A percentile compares a stretch with the other conserved stretches of the same genome.
Conservation (phyloP, 352 stramenopile species). For the Pythium utonaiense region DNA sequence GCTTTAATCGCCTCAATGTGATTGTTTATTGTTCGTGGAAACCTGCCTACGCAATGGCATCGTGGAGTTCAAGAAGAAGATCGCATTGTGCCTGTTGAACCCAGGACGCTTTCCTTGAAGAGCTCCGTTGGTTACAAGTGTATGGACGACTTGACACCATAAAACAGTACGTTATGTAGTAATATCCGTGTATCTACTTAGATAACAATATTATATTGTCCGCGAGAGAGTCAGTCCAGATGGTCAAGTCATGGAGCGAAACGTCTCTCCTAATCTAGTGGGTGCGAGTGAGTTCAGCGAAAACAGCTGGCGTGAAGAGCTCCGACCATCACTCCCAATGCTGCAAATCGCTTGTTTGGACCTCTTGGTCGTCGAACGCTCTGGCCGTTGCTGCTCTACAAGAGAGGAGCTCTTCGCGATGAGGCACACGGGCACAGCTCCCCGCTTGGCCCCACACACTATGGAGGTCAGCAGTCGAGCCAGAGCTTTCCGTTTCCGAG, state of each 20-base stretch:
- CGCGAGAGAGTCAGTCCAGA: neutral
- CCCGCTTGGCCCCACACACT: too few relatives aligned
- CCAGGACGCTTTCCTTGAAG: neutral
- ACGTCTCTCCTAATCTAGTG: neutral
- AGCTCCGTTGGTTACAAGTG: neutral
- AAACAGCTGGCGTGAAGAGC: neutral
- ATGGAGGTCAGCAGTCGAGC: too few relatives aligned
- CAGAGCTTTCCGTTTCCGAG: too few relatives aligned
- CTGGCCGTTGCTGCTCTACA: too few relatives aligned
- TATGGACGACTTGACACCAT: too few relatives aligned
- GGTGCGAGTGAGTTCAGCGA: neutral
- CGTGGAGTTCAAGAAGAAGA: too few relatives aligned
- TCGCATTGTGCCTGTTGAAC: neutral
- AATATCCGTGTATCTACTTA: neutral
- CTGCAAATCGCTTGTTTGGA: neutral
- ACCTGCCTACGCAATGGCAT: too few relatives aligned
- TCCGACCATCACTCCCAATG: slow-evolving; percentile 10
- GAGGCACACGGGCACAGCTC: too few relatives aligned
- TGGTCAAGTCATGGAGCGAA: neutral
- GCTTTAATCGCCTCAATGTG: neutral
- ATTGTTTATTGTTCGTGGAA: neutral
- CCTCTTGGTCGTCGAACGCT: too few relatives aligned
- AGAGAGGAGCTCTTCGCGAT: too few relatives aligned
- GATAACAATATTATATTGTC: neutral
- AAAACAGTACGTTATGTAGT: neutral